Conservation (phyloP, 2,329 filamentous ascomycete species). For the Fusarium sulawesiense region DNA sequence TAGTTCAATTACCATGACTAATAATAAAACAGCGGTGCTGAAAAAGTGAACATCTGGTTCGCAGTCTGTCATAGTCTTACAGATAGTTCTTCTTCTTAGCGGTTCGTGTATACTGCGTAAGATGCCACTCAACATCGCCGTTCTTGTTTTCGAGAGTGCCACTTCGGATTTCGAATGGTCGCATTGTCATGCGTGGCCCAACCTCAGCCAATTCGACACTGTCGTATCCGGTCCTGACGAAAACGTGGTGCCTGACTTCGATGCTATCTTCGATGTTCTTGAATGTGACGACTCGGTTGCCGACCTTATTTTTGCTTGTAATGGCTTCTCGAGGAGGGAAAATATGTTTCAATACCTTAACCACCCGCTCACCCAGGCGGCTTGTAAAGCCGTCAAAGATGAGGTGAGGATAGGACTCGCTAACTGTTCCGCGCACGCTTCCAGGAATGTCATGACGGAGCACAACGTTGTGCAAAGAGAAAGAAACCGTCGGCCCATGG, state of each 20-base stretch:
- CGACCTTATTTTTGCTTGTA: constrained; percentile 78
- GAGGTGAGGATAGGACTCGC: constrained; percentile 91
- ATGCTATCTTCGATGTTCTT: constrained; percentile 95
- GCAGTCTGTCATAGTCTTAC: constrained; percentile 56
- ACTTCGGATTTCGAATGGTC: constrained; percentile 89
- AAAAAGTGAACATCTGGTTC: neutral
- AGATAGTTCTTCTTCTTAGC: constrained; percentile 96
- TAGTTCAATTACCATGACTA: neutral
- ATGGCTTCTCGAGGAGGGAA: constrained; percentile 88
- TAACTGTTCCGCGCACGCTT: constrained; percentile 85
- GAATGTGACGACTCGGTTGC: constrained; percentile 90
- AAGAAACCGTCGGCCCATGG: constrained; percentile 82
- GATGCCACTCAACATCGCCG: constrained; percentile 95
- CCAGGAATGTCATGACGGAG: constrained; percentile 94
- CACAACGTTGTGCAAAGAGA: constrained; percentile 92
- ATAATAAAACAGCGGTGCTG: neutral
- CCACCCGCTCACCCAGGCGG: constrained; percentile 81
- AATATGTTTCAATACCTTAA: constrained; percentile 91
- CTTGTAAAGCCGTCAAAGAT: constrained; percentile 95
- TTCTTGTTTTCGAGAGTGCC: constrained; percentile 95
- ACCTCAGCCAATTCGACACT: constrained; percentile 90
- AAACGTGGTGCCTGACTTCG: constrained; percentile 85
- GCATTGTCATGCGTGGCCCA: constrained; percentile 96
- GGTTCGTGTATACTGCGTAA: constrained; percentile 95
- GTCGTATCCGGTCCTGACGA: constrained; percentile 91